Conservation (phyloP, 2,329 filamentous ascomycete genomes). For the Thielaviopsis punctulata region DNA sequence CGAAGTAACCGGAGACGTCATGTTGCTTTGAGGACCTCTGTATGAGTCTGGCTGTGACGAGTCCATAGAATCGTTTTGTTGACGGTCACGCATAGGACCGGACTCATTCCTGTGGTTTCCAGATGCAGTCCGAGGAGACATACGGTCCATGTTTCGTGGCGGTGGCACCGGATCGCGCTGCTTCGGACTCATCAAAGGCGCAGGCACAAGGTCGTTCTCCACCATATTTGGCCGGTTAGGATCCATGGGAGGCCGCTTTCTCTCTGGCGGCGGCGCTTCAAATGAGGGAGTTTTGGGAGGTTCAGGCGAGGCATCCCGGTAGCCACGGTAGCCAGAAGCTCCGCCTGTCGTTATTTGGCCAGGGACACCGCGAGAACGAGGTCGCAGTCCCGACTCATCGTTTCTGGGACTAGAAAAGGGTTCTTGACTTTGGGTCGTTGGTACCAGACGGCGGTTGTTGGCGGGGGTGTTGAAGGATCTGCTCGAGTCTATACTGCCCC, state of each 20-base stretch:
- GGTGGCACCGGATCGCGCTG: slow-evolving; percentile 29
- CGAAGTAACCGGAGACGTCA: slow-evolving; percentile 12
- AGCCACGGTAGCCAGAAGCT: slow-evolving; percentile 4
- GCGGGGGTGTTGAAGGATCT: slow-evolving; percentile 24
- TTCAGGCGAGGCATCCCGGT: slow-evolving; percentile 11
- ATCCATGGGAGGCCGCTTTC: slow-evolving; percentile 51
- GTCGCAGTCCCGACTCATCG: slow-evolving; percentile 34
- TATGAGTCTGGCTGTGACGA: slow-evolving; percentile 10
- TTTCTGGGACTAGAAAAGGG: slow-evolving; percentile 30
- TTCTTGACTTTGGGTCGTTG: slow-evolving; percentile 40
- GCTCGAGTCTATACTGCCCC: slow-evolving; percentile 33
- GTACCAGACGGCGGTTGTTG: slow-evolving; percentile 29
- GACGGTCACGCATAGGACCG: slow-evolving; percentile 12
- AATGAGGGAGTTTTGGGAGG: slow-evolving; percentile 13
- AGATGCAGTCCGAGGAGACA: slow-evolving; percentile 28
- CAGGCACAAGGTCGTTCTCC: slow-evolving; percentile 39
- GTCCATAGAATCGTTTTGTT: slow-evolving; percentile 11
- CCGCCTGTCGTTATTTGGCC: slow-evolving; percentile 21
- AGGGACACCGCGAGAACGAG: slow-evolving; percentile 34
- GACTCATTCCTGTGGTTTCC: slow-evolving; percentile 11
- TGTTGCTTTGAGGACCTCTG: slow-evolving; percentile 8
- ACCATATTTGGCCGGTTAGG: slow-evolving; percentile 31
- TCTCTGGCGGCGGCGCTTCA: slow-evolving; percentile 39
- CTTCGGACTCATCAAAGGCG: slow-evolving; percentile 36
- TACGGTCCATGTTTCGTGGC: slow-evolving; percentile 34